phyloP scores from a whole-genome alignment of 106 monocot genomes.

The Triglochin maritima region DNA sequence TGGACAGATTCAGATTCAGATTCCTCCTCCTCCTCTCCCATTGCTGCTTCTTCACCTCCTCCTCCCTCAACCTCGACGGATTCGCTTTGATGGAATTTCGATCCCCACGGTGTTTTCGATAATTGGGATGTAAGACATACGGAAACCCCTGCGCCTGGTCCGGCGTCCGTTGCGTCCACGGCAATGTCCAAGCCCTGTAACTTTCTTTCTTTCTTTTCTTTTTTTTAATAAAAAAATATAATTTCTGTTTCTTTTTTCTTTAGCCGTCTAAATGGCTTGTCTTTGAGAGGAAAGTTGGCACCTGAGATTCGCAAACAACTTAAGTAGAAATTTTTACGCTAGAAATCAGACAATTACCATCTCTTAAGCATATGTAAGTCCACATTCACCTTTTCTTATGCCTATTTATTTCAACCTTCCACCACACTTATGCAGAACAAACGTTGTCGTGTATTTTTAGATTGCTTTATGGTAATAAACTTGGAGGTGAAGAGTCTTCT shows the following conservation, averaged over 20 bases:
- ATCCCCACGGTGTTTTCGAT: constrained; percentile 35
- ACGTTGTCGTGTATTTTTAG: constrained; percentile 15
- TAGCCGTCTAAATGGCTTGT: constrained; percentile 43
- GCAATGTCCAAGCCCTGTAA: constrained; percentile 69
- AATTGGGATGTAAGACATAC: constrained; percentile 41
- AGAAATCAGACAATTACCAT: constrained; percentile 43
- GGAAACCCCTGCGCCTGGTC: constrained; percentile 55
- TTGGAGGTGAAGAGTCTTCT: constrained; percentile 18
- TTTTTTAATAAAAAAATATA: neutral
- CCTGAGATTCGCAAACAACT: constrained; percentile 45
- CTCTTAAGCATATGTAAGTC: constrained; percentile 62
- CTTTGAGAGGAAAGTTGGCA: constrained; percentile 41
- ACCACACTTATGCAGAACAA: neutral
- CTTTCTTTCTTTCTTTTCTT: constrained; percentile 16
- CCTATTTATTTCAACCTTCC: neutral
- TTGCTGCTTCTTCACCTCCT: too few relatives aligned
- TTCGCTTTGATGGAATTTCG: constrained; percentile 50
- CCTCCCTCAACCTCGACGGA: constrained; percentile 7
- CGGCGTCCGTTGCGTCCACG: constrained; percentile 50
- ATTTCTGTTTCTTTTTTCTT: neutral
- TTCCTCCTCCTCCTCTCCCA: too few relatives aligned
- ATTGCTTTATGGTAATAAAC: constrained; percentile 37
- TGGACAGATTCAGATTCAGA: too few relatives aligned
- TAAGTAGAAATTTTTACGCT: constrained; percentile 29
- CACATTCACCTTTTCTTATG: neutral